Percentiles rank a stretch among this genome's conserved stretches.
phyloP scores from a whole-genome alignment of 2,329 filamentous ascomycete genomes.

The Elsinoe necatrix region DNA sequence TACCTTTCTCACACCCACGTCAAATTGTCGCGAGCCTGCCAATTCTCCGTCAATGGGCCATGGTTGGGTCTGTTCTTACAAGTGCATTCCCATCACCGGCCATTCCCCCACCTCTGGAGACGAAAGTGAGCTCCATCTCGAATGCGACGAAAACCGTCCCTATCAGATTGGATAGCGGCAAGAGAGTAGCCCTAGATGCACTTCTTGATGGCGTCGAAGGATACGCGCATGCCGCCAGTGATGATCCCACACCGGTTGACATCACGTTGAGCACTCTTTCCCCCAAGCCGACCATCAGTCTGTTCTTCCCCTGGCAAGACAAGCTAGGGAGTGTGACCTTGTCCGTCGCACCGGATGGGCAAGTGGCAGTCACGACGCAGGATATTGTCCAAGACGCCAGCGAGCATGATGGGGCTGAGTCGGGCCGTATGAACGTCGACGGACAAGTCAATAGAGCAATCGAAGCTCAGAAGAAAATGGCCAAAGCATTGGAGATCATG shows the following conservation, averaged over 20 bases:
- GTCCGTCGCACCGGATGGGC: conserved; percentile 52
- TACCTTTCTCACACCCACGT: conserved; percentile 70
- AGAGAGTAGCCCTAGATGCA: conserved; percentile 6
- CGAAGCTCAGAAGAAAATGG: conserved; percentile 30
- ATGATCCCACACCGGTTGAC: background rate
- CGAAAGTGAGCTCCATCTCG: background rate
- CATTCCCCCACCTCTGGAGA: background rate
- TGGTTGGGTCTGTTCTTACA: conserved; percentile 56
- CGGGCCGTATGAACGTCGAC: conserved; percentile 16
- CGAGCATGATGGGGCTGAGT: conserved; percentile 7
- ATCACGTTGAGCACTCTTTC: conserved; percentile 16
- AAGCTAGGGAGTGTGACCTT: conserved; percentile 48
- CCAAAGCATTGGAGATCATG: conserved; percentile 38
- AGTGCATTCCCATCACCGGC: conserved; percentile 47
- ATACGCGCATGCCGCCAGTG: background rate
- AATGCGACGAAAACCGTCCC: background rate
- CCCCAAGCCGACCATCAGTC: conserved; percentile 16
- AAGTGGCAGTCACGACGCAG: conserved; percentile 51
- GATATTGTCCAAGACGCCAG: conserved; percentile 26
- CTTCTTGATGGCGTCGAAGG: background rate
- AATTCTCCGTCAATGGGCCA: conserved; percentile 64
- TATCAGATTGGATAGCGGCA: background rate
- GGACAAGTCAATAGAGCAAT: conserved; percentile 26
- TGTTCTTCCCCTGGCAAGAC: conserved; percentile 30
- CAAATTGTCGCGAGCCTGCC: conserved; percentile 70